Base-by-base conservation (phyloP, 495 filamentous ascomycete species). In the Oleoguttula mirabilis region DNA sequence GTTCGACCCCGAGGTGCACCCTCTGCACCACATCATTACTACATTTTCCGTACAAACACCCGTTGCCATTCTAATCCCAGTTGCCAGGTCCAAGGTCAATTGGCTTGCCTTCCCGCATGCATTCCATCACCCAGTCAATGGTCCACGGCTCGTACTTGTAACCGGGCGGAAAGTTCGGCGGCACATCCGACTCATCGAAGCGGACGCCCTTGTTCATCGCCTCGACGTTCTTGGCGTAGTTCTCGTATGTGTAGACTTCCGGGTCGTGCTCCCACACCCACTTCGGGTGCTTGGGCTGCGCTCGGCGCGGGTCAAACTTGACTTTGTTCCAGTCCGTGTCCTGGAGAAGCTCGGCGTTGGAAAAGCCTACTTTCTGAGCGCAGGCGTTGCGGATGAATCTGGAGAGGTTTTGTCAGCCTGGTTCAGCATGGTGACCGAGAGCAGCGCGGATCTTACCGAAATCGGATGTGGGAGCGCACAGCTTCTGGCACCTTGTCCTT, bases 231-330 rank as follows among this genome's bases (percentile, higher is more conserved):
- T 65, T 59, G 31, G 53, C 56, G 32, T 72, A 76, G 34, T 73
- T 65, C 41, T 72, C 64, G 37, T 75, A 69, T 4, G 67, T 65
- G 50, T 77, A 76, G 40, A 55, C 57, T 61, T 82, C 77, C 12
- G 74, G 67, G 45, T 82, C 78, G 56, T 76, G 75, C 16, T 60
- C 63, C 35, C 75, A 60, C 24, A 82, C 49, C 77, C 76, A 80
- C 49, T 65, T 68, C 40, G 72, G 76, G 38, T 72, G 64, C 25
- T 66, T 59, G 32, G 72, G 57, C 27, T 70, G 66, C 36, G 79
- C 66, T 32, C 62, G 65, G 40, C 73, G 64, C 0, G 79, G 79
- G 46, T 79, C 66, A 35, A 73, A 65, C 47, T 69, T 64, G 23
- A 73, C 68, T 32, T 66, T 60, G 24, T 65, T 60, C 74, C 72